Percentiles rank a stretch among this genome's conserved stretches.
Evolutionary conservation across 139 green algal species (phyloP).

Genomic region (Mychonastes homosphaera): DNA sequence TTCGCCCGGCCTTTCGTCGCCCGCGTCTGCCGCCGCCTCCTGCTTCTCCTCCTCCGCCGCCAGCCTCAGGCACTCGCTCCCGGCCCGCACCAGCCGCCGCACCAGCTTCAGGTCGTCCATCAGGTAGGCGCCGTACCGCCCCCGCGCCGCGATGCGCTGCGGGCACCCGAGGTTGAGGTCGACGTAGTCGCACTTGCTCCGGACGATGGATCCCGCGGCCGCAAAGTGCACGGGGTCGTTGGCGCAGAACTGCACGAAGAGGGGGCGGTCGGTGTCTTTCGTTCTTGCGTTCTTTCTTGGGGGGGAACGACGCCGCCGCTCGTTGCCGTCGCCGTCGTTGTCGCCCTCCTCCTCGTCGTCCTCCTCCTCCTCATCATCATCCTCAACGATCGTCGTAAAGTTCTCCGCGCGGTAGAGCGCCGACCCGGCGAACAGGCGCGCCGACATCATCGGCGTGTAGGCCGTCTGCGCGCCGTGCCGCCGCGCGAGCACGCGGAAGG

Average conservation of each 20-base stretch:
- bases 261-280: slow-evolving; percentile 82
- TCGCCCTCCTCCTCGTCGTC: too few relatives aligned
- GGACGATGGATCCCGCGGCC: slow-evolving; percentile 24
- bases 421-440: slow-evolving; percentile 66
- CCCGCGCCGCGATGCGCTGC: slow-evolving; percentile 76
- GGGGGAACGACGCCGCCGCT: too few relatives aligned
- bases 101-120: slow-evolving; percentile 80
- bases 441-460: slow-evolving; percentile 98
- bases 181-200: slow-evolving; percentile 61
- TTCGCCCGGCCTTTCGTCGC: too few relatives aligned
- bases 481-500: slow-evolving; percentile 85
- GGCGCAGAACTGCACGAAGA: slow-evolving; percentile 96
- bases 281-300: too few relatives aligned
- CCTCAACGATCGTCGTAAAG: slow-evolving; percentile 65
- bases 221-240: slow-evolving; percentile 84
- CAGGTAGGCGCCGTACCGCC: slow-evolving; percentile 70
- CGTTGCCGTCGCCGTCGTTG: too few relatives aligned
- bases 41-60: too few relatives aligned
- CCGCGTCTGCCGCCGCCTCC: too few relatives aligned
- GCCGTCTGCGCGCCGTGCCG: slow-evolving; percentile 74
- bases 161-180: slow-evolving; percentile 98
- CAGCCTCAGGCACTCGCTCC: neutral
- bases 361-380: too few relatives aligned
- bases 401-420: slow-evolving; percentile 75
- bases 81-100: slow-evolving; percentile 40